phyloP scores from a whole-genome alignment of 2,329 filamentous ascomycete species.

The Penicillium sp. region DNA sequence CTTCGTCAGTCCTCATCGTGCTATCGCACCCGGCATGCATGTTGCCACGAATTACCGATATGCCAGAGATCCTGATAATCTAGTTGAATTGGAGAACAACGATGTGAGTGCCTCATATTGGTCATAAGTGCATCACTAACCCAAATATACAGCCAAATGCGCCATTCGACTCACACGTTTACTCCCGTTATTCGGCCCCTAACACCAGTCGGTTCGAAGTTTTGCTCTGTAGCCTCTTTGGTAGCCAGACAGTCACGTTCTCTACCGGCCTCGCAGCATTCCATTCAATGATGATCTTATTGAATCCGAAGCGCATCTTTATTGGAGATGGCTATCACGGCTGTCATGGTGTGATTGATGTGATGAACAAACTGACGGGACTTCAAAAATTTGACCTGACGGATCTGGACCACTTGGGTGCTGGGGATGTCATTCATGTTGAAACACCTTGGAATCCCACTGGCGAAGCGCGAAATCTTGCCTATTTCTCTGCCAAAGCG shows the following conservation, averaged over 20 bases:
- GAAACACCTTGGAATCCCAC: slow-evolving; percentile 92
- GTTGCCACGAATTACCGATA: slow-evolving; percentile 20
- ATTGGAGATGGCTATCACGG: slow-evolving; percentile 89
- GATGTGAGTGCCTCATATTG: slow-evolving; percentile 4
- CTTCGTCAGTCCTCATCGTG: slow-evolving; percentile 18
- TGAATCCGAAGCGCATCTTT: slow-evolving; percentile 80
- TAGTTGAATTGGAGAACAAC: slow-evolving; percentile 18
- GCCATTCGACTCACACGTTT: slow-evolving; percentile 15
- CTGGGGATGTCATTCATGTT: slow-evolving; percentile 82
- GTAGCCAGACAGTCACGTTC: slow-evolving; percentile 60
- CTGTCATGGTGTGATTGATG: slow-evolving; percentile 77
- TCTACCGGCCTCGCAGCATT: slow-evolving; percentile 83
- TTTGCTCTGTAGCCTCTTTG: slow-evolving; percentile 13
- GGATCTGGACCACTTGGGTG: slow-evolving; percentile 66
- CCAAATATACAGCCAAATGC: slow-evolving; percentile 10
- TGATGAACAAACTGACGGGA: slow-evolving; percentile 77
- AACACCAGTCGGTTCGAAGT: slow-evolving; percentile 17
- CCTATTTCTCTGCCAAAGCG: slow-evolving; percentile 70
- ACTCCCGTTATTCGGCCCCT: slow-evolving; percentile 18
- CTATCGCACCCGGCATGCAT: slow-evolving; percentile 21
- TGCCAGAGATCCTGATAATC: slow-evolving; percentile 13
- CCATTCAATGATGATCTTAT: slow-evolving; percentile 77
- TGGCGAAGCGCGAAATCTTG: slow-evolving; percentile 75
- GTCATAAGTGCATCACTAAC: background rate
- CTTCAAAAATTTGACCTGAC: slow-evolving; percentile 73